A percentile compares a stretch with the other conserved stretches of the same genome.
Conservation (phyloP, 1,284 basidiomycete species). For the Cutaneotrichosporon sp. region DNA sequence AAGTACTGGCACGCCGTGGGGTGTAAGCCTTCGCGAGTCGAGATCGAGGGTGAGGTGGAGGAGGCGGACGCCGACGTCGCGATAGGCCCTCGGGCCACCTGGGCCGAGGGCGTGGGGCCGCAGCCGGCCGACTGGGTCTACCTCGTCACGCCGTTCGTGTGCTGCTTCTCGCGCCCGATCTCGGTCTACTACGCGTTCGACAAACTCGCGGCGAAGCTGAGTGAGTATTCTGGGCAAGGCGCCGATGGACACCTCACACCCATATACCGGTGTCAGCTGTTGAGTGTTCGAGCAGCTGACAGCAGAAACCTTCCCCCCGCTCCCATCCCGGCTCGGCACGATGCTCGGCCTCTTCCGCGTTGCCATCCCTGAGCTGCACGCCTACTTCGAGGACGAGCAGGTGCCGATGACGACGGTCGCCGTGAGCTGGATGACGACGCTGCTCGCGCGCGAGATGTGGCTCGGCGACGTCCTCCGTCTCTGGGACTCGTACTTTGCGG, state of each 20-base stretch:
- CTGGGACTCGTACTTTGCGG: slow-evolving; percentile 52
- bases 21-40: slow-evolving; percentile 22
- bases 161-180: slow-evolving; percentile 40
- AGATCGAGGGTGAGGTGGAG: slow-evolving; percentile 2
- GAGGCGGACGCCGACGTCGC: slow-evolving; percentile 7
- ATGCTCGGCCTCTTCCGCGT: slow-evolving; percentile 47
- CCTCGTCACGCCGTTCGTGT: slow-evolving; percentile 48
- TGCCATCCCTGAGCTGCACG: slow-evolving; percentile 47
- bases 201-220: slow-evolving; percentile 41
- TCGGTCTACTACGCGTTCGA: slow-evolving; percentile 46
- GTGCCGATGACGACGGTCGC: slow-evolving; percentile 48
- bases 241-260: too few species aligned
- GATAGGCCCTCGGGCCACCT: slow-evolving; percentile 9
- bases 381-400: slow-evolving; percentile 53
- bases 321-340: slow-evolving; percentile 44
- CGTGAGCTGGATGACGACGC: slow-evolving; percentile 47
- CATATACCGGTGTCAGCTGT: too few species aligned
- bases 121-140: slow-evolving; percentile 46
- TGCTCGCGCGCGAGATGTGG: slow-evolving; percentile 51
- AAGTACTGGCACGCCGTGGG: slow-evolving; percentile 42
- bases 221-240: too few species aligned
- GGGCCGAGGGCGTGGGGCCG: slow-evolving; percentile 15
- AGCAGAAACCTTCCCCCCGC: slow-evolving; percentile 40
- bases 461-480: slow-evolving; percentile 47
- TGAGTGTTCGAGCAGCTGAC: too few species aligned